Percentiles rank a stretch among this genome's conserved stretches.
Conservation (phyloP, 192 early-diverging fungal genomes). For the Diversispora epigaea region DNA sequence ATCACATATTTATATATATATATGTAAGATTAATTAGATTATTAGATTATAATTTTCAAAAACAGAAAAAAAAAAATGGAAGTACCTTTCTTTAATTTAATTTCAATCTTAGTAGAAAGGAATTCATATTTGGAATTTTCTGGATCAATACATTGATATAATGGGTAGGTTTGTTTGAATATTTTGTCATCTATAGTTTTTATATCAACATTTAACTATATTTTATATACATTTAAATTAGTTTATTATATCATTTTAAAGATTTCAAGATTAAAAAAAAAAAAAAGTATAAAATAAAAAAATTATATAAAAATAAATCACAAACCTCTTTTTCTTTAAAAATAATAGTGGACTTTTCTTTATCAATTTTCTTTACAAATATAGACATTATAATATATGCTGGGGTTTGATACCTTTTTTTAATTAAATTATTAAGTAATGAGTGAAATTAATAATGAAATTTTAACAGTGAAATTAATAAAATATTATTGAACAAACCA, state of each 20-base stretch:
- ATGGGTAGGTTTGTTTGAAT: constrained; percentile 63
- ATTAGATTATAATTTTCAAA: not conserved
- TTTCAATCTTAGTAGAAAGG: constrained; percentile 77
- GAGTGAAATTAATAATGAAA: not conserved
- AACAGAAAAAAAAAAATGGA: not conserved
- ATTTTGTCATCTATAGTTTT: constrained; percentile 75
- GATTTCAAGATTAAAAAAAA: no score
- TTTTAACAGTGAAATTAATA: not conserved
- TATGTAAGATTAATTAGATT: not conserved
- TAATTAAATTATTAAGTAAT: not conserved
- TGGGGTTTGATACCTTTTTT: constrained; percentile 80
- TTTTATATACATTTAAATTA: not conserved
- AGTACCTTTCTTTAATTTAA: constrained; percentile 71
- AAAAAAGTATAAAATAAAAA: no score
- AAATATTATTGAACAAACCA: constrained; percentile 47
- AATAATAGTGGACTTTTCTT: constrained; percentile 63
- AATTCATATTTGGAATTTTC: constrained; percentile 60
- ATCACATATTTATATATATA: constrained; percentile 1
- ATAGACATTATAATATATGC: constrained; percentile 81
- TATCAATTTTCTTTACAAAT: constrained; percentile 90
- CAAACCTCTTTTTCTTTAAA: constrained; percentile 63
- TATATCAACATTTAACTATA: constrained; percentile 67
- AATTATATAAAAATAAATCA: not conserved
- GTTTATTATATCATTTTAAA: not conserved
- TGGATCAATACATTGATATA: constrained; percentile 78